These are phyloP conservation scores for Marchantia paleacea DNA, from an alignment of 225 moss, liverwort and hornwort species.

Conservation along the genomic window DNA sequence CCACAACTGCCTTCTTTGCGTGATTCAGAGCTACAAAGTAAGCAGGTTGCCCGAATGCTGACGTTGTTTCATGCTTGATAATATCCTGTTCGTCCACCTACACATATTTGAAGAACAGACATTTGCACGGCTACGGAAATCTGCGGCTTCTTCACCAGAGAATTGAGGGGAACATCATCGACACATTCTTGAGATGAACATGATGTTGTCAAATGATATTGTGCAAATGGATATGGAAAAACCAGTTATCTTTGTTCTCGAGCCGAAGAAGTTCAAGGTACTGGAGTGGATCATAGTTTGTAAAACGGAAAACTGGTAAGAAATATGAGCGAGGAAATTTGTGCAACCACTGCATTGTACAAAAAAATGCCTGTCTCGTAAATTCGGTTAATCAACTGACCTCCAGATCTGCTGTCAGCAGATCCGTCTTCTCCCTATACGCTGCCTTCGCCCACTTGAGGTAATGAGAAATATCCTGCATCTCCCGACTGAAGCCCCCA, in stretches of 20 bases:
- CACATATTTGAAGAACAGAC: background rate
- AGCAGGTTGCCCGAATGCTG: conserved; percentile 78
- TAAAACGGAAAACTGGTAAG: background rate
- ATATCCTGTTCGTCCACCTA: conserved; percentile 66
- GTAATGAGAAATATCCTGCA: conserved; percentile 67
- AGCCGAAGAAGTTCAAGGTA: background rate
- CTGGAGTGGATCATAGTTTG: background rate
- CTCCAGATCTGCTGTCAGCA: conserved; percentile 55
- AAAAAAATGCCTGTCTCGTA: too few relatives aligned
- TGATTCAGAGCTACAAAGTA: conserved; percentile 62
- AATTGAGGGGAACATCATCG: too few relatives aligned
- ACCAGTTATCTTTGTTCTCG: too few relatives aligned
- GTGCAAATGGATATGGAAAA: too few relatives aligned
- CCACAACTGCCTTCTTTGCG: conserved; percentile 58
- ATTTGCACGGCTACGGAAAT: background rate
- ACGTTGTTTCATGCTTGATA: conserved; percentile 46
- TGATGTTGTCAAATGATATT: too few relatives aligned
- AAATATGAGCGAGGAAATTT: background rate
- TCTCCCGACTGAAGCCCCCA: conserved; percentile 52
- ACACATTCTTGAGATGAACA: too few relatives aligned
- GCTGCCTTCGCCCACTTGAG: conserved; percentile 69
- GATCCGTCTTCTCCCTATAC: conserved; percentile 44
- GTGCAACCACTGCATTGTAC: too few relatives aligned
- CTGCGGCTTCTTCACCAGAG: background rate
- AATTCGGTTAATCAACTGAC: conserved; percentile 24